These are phyloP conservation scores for Candida bentonensis DNA, from an alignment of 805 yeast genomes.

Conservation along the genomic window DNA sequence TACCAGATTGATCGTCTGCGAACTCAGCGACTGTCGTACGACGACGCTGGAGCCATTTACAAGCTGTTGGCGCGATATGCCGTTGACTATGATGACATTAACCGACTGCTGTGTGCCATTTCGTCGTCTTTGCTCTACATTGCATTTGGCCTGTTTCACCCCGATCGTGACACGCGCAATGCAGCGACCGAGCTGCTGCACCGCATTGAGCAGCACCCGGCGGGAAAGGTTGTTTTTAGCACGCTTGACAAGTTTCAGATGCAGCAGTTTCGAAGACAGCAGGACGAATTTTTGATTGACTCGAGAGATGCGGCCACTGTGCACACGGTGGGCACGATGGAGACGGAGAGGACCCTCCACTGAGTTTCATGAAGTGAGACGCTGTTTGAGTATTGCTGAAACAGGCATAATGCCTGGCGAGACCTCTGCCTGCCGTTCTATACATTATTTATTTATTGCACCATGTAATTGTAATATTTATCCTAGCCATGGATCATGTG, in stretches of 20 bases:
- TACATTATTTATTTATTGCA: neutral
- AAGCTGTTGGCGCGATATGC: conserved; percentile 13
- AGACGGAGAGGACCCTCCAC: neutral
- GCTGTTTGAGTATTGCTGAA: neutral
- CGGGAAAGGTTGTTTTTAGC: conserved; percentile 17
- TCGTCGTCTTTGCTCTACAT: conserved; percentile 5
- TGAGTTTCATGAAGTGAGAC: neutral
- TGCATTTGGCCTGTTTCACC: conserved; percentile 20
- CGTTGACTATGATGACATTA: conserved; percentile 17
- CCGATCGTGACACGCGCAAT: conserved; percentile 13
- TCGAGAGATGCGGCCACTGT: neutral
- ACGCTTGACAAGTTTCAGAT: conserved; percentile 13
- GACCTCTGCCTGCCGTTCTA: no score
- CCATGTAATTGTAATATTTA: neutral
- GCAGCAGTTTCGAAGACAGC: conserved; percentile 10
- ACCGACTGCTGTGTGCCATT: conserved; percentile 14
- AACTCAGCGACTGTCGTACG: conserved; percentile 11
- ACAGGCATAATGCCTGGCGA: neutral
- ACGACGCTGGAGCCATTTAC: conserved; percentile 16
- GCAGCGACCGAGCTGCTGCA: conserved; percentile 13
- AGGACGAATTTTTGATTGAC: neutral
- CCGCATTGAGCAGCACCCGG: conserved; percentile 16
- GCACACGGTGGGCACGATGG: neutral
- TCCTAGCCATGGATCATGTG: no score
- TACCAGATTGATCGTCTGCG: conserved; percentile 17